Percentiles rank a stretch among this genome's conserved stretches.
These are phyloP conservation scores for Lepidium sativum DNA, from an alignment of 345 rosid species.

Conservation along the genomic window DNA sequence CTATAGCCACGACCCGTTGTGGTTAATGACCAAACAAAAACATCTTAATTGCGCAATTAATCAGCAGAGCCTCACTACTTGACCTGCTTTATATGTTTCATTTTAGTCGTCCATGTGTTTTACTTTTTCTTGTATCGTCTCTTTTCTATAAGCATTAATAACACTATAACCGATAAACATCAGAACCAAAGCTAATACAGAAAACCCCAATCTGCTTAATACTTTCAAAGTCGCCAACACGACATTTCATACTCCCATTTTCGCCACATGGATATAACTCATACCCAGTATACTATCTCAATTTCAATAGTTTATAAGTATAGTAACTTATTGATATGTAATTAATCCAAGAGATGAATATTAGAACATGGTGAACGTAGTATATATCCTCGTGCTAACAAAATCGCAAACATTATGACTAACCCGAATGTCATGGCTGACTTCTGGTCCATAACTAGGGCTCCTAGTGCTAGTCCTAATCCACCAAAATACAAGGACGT, in stretches of 20 bases:
- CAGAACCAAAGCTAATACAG: constrained; percentile 45
- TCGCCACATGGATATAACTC: constrained; percentile 58
- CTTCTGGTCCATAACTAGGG: constrained; percentile 72
- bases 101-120: no score
- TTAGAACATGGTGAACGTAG: constrained; percentile 72
- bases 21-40: neutral
- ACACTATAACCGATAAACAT: constrained; percentile 83
- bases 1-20: neutral
- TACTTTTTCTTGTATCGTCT: no score
- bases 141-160: constrained; percentile 48
- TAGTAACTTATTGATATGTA: constrained; percentile 76
- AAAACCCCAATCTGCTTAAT: constrained; percentile 43
- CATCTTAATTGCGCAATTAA: neutral
- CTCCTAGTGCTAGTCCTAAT: constrained; percentile 77
- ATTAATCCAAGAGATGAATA: constrained; percentile 73
- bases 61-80: neutral
- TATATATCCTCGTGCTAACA: constrained; percentile 80
- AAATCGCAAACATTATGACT: constrained; percentile 71
- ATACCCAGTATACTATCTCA: constrained; percentile 54
- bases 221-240: constrained; percentile 59
- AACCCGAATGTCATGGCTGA: constrained; percentile 82
- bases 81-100: no score
- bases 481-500: constrained; percentile 93
- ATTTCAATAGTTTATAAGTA: constrained; percentile 70
- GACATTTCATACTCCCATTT: constrained; percentile 34